Evolutionary conservation across 805 yeast species (phyloP).

Genomic region (Hanseniaspora clermontiae): DNA sequence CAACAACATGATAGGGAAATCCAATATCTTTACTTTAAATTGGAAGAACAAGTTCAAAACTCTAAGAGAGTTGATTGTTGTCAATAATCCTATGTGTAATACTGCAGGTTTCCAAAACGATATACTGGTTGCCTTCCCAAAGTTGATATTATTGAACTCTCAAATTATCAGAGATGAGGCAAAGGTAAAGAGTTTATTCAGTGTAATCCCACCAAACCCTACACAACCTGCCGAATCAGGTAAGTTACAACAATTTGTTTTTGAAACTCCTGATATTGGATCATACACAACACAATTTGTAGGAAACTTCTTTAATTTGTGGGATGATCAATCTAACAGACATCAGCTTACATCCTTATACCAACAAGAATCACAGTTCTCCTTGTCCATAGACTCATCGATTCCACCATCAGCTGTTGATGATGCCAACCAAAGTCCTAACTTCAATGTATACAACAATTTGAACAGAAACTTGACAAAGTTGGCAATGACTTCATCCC

Average conservation of each 20-base stretch:
- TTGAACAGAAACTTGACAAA: slow-evolving; percentile 58
- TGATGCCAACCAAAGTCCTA: slow-evolving; percentile 27
- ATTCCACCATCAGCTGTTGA: slow-evolving; percentile 40
- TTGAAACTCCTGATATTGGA: slow-evolving; percentile 64
- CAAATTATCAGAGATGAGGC: slow-evolving; percentile 61
- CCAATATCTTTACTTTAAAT: slow-evolving; percentile 38
- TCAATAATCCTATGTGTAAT: slow-evolving; percentile 59
- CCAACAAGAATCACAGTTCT: slow-evolving; percentile 73
- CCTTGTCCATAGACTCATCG: slow-evolving; percentile 60
- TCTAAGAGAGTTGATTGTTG: slow-evolving; percentile 64
- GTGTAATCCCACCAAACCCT: slow-evolving; percentile 37
- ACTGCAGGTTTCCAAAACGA: slow-evolving; percentile 44
- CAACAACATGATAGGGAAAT: slow-evolving; percentile 51
- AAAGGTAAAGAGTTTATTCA: slow-evolving; percentile 38
- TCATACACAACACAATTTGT: slow-evolving; percentile 64
- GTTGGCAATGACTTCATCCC: slow-evolving; percentile 30
- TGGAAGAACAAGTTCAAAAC: slow-evolving; percentile 66
- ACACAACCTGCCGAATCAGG: slow-evolving; percentile 19
- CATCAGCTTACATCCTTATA: slow-evolving; percentile 57
- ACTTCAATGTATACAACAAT: slow-evolving; percentile 58
- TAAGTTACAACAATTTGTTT: slow-evolving; percentile 48
- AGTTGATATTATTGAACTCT: slow-evolving; percentile 66
- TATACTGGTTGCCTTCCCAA: slow-evolving; percentile 63
- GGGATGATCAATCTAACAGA: slow-evolving; percentile 59
- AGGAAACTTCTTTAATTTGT: slow-evolving; percentile 57